Conservation (phyloP, 805 yeast species). For the Jamesozyma piceae region DNA sequence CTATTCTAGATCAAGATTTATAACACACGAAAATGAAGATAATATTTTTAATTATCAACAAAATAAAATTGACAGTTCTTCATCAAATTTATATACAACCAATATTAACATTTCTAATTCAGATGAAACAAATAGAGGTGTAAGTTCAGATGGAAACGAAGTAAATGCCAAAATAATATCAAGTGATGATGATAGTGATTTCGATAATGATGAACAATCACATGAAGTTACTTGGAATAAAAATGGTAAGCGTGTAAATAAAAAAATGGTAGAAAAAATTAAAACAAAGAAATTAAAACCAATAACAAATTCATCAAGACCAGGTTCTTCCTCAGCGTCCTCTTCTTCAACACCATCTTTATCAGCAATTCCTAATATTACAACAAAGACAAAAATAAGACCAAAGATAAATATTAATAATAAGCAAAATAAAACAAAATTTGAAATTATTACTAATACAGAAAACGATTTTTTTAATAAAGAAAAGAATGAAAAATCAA, state of each 20-base stretch:
- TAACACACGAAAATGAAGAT: conserved; percentile 18
- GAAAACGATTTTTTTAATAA: not conserved
- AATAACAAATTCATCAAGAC: not conserved
- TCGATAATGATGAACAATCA: not conserved
- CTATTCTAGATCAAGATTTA: conserved; percentile 20
- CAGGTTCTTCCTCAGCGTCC: not conserved
- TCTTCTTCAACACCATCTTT: not conserved
- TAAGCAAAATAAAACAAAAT: not conserved
- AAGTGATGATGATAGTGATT: not conserved
- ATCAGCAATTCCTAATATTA: not conserved
- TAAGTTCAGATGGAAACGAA: too few relatives aligned
- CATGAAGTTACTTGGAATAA: conserved; percentile 28
- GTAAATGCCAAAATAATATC: not conserved
- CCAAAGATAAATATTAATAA: not conserved
- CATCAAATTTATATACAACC: not conserved
- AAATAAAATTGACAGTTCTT: not conserved
- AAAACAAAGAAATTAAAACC: not conserved
- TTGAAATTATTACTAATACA: not conserved
- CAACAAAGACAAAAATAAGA: not conserved
- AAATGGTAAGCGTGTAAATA: conserved; percentile 25
- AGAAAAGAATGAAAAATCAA: not conserved
- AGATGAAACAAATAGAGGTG: not conserved
- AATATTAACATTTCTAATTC: not conserved
- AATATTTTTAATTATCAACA: not conserved
- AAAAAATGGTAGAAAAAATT: conserved; percentile 13